A percentile compares a stretch with the other conserved stretches of the same genome.
These are phyloP conservation scores for Ehretia macrophylla DNA, from an alignment of 257 asterid genomes.

Conservation along the genomic window DNA sequence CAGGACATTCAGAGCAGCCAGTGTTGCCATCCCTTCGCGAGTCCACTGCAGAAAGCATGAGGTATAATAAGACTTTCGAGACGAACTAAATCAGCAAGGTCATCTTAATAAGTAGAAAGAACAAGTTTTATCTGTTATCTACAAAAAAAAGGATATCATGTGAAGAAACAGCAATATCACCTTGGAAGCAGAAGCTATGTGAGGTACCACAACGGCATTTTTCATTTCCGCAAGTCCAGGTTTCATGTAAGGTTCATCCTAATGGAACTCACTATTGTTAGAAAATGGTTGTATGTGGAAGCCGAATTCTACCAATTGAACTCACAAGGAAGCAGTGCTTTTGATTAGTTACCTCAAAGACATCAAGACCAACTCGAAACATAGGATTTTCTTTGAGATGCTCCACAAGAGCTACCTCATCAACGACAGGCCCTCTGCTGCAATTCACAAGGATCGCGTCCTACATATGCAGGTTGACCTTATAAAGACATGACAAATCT, in stretches of 20 bases:
- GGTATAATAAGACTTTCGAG: background rate
- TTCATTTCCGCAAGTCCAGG: conserved; percentile 89
- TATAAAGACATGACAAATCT: background rate
- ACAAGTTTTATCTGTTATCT: background rate
- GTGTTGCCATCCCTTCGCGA: conserved; percentile 99
- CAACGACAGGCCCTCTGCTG: conserved; percentile 95
- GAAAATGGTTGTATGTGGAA: too few species aligned
- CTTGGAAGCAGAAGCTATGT: conserved; percentile 98
- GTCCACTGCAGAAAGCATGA: conserved; percentile 68
- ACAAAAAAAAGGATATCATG: background rate
- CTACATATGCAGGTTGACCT: conserved; percentile 23
- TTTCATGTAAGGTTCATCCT: conserved; percentile 97
- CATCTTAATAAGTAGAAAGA: background rate
- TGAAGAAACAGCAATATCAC: conserved; percentile 29
- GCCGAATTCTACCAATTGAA: conserved; percentile 1
- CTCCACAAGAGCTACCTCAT: conserved; percentile 93
- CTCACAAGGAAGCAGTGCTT: background rate
- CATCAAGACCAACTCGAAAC: conserved; percentile 99
- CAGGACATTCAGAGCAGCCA: conserved; percentile 92
- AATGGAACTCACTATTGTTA: conserved; percentile 4
- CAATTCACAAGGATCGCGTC: conserved; percentile 93
- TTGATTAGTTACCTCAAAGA: conserved; percentile 63
- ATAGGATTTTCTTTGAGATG: conserved; percentile 87
- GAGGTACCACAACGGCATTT: conserved; percentile 90
- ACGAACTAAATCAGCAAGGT: background rate